phyloP scores from a whole-genome alignment of 108 stramenopile species.

The Cyclostephanos tholiformis region DNA sequence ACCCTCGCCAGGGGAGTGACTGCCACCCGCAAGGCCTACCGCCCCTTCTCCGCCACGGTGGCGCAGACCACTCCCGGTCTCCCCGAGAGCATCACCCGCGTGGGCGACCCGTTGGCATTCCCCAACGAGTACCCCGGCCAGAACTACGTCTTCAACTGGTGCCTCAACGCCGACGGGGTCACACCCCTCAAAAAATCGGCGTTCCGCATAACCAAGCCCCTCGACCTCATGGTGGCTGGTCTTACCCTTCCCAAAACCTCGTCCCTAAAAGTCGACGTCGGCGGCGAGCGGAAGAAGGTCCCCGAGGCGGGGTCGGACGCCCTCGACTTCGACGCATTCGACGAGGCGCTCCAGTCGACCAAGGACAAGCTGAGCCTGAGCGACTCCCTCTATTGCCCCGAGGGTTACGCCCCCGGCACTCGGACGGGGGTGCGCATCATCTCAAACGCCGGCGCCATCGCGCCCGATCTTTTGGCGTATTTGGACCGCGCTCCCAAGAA shows the following conservation, averaged over 20 bases:
- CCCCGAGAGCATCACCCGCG: constrained; percentile 69
- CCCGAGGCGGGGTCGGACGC: constrained; percentile 81
- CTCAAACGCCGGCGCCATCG: constrained; percentile 62
- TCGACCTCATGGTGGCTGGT: constrained; percentile 83
- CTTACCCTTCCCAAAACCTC: constrained; percentile 56
- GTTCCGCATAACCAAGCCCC: constrained; percentile 87
- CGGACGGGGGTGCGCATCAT: constrained; percentile 78
- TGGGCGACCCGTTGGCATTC: constrained; percentile 62
- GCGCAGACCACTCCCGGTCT: constrained; percentile 28
- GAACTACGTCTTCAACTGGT: constrained; percentile 89
- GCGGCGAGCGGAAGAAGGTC: constrained; percentile 48
- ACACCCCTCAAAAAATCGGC: constrained; percentile 82
- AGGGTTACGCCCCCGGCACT: constrained; percentile 83
- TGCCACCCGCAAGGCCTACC: background rate
- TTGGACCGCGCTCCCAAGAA: constrained; percentile 79
- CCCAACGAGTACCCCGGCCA: constrained; percentile 89
- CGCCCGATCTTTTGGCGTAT: constrained; percentile 75
- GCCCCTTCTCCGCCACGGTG: constrained; percentile 19
- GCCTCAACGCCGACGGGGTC: constrained; percentile 84
- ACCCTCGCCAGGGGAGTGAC: constrained; percentile 7
- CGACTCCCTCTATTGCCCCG: constrained; percentile 77
- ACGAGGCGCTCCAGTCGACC: constrained; percentile 65
- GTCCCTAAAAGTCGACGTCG: constrained; percentile 67
- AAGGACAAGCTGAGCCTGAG: constrained; percentile 72
- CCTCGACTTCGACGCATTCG: constrained; percentile 78